Evolutionary conservation across 192 early-diverging fungal genomes (phyloP).

Genomic region (Haplosporangium gracile): DNA sequence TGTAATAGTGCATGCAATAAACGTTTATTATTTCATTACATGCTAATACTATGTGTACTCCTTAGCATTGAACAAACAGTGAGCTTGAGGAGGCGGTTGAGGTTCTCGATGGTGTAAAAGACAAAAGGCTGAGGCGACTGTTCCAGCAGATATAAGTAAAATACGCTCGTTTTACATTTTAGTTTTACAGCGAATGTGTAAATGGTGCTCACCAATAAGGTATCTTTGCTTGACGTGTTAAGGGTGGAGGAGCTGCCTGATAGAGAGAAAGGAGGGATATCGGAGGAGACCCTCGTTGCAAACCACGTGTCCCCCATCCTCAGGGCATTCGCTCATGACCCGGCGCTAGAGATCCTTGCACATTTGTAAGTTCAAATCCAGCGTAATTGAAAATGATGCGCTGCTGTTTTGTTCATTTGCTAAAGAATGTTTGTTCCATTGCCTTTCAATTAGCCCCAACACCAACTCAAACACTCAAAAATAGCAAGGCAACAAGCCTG

Average conservation of each 20-base stretch:
- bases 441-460: conserved; percentile 14
- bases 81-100: conserved; percentile 17
- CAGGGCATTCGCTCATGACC: conserved; percentile 20
- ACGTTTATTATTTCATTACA: conserved; percentile 7
- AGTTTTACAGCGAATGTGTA: not conserved
- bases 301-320: conserved; percentile 21
- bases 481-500: conserved; percentile 12
- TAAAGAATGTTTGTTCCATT: not conserved
- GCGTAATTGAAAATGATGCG: not conserved
- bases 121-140: conserved; percentile 20
- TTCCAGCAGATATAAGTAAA: conserved; percentile 25
- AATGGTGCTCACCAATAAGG: not conserved
- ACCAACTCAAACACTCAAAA: conserved; percentile 20
- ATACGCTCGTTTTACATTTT: not conserved
- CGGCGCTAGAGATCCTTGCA: conserved; percentile 18
- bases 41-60: conserved; percentile 2
- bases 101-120: conserved; percentile 9
- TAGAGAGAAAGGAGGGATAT: conserved; percentile 7
- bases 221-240: conserved; percentile 8
- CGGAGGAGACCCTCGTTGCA: conserved; percentile 16
- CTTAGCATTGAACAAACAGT: conserved; percentile 22
- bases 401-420: not conserved
- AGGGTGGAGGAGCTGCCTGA: conserved; percentile 17
- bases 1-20: not conserved
- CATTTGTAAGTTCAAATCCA: conserved; percentile 26